Percentiles rank a stretch among this genome's conserved stretches.
phyloP scores from a whole-genome alignment of 2,329 filamentous ascomycete species.

The Aspergillus arachidicola region DNA sequence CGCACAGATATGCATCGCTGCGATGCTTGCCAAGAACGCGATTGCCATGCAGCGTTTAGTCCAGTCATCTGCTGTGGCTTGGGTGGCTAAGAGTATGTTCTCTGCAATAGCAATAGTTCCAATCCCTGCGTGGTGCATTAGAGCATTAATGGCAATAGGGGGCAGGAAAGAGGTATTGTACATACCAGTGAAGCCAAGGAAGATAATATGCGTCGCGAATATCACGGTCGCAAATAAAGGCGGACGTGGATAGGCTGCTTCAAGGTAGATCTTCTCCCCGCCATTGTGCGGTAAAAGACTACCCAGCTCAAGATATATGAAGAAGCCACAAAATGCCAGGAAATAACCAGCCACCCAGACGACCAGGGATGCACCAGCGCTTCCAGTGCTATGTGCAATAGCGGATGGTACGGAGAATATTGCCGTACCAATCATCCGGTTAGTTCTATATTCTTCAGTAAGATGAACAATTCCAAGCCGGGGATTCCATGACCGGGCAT shows the following conservation, averaged over 20 bases:
- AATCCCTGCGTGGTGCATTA: conserved; percentile 40
- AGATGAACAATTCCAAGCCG: neutral
- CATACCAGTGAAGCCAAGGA: conserved; percentile 60
- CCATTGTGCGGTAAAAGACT: conserved; percentile 69
- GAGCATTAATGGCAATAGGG: neutral
- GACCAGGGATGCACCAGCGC: conserved; percentile 61
- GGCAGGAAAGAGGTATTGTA: neutral
- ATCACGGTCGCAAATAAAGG: conserved; percentile 63
- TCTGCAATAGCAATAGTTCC: conserved; percentile 72
- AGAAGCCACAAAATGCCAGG: conserved; percentile 61
- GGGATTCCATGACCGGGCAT: neutral
- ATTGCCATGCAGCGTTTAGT: conserved; percentile 68
- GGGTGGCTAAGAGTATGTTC: conserved; percentile 68
- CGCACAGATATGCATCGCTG: conserved; percentile 65
- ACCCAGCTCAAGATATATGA: conserved; percentile 66
- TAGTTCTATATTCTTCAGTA: conserved; percentile 2
- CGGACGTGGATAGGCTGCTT: conserved; percentile 65
- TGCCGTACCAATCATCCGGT: conserved; percentile 66
- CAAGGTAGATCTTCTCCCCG: conserved; percentile 69
- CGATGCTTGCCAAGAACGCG: conserved; percentile 67
- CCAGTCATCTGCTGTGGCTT: conserved; percentile 65
- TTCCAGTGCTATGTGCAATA: conserved; percentile 66
- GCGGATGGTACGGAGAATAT: conserved; percentile 71
- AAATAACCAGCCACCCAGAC: conserved; percentile 66
- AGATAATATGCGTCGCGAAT: conserved; percentile 63